Evolutionary conservation across 257 asterid species (phyloP).

Genomic region (Petunia axillaris): DNA sequence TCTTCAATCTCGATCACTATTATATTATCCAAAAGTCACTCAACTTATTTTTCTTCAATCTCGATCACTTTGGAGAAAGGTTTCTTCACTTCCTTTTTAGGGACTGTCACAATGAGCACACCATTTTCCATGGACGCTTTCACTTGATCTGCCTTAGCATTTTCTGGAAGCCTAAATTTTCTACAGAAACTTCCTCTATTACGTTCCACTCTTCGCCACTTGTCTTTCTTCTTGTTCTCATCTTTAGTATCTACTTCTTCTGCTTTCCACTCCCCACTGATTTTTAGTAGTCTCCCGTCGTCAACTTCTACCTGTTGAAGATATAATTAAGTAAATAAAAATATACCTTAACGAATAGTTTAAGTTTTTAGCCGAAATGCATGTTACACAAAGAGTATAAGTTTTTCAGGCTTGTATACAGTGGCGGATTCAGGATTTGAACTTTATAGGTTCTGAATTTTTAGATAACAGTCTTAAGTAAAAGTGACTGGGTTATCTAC

Average conservation of each 20-base stretch:
- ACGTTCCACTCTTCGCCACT: conserved; percentile 28
- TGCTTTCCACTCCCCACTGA: conserved; percentile 27
- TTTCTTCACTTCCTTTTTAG: conserved; percentile 13
- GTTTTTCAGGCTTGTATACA: too few species aligned
- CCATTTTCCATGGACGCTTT: background rate
- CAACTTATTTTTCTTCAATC: conserved; percentile 18
- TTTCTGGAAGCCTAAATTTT: conserved; percentile 25
- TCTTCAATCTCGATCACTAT: conserved; percentile 23
- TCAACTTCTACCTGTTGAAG: conserved; percentile 11
- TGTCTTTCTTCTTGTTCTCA: background rate
- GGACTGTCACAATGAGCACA: conserved; percentile 21
- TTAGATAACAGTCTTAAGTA: too few species aligned
- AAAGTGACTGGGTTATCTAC: too few species aligned
- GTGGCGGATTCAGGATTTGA: too few species aligned
- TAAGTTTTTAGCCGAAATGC: too few species aligned
- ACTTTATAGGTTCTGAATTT: too few species aligned
- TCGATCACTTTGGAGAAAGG: conserved; percentile 21
- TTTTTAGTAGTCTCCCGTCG: background rate
- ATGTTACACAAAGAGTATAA: too few species aligned
- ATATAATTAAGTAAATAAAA: too few species aligned
- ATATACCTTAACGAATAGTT: too few species aligned
- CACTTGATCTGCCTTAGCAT: conserved; percentile 11
- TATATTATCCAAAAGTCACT: too few species aligned
- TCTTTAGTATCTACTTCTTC: background rate
- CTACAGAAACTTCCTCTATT: conserved; percentile 25